Evolutionary conservation across 2,329 filamentous ascomycete genomes (phyloP), one percentile per base, ranked within the genome.

Genomic region (Emericellopsis atlantica): DNA sequence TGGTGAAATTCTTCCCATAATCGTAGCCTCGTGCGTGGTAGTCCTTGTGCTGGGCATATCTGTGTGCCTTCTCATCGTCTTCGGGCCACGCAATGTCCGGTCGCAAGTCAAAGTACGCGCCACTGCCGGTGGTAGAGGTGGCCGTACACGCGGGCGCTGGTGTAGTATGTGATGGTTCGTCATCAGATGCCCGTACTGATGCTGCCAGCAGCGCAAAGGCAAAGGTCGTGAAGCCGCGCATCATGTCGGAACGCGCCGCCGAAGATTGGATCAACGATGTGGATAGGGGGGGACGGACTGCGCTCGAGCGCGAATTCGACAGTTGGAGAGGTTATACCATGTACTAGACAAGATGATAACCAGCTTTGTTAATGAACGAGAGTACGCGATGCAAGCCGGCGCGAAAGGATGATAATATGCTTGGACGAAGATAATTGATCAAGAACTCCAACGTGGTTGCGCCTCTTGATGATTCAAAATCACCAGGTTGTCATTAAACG

Each of bases 1-100:
- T 56, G 2, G 84, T 90, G 54, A 92, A 92, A 64, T 90, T 90
- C 47, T 77, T 76, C 46, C 75, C 77, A 50, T 88, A 85, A 60
- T 90, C 85, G 57, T 79, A 83, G 29, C 85, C 85, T 44, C 73
- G 74, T 7, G 81, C 77, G 47, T 76, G 70, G 57, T 79, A 79
- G 54, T 78, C 73, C 26, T 64, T 61, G 9, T 61, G 59, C 10
- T 61, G 59, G 23, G 55, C 57, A 12, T 62, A 61, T 46, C 62
- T 65, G 45, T 63, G 59, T 12, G 62, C 53, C 49, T 69, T 70
- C 6, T 60, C 65, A 36, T 33, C 21, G 18, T 70, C 63, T 18
- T 62, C 57, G 5, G 61, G 54, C 23, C 67, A 54, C 24, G 72
- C 74, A 31, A 61, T 70, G 48, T 76, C 73, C 3, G 70, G 68